Percentiles rank a stretch among this genome's conserved stretches.
Conservation (phyloP, 2,329 filamentous ascomycete genomes). For the Dactylellina haptotyla region DNA sequence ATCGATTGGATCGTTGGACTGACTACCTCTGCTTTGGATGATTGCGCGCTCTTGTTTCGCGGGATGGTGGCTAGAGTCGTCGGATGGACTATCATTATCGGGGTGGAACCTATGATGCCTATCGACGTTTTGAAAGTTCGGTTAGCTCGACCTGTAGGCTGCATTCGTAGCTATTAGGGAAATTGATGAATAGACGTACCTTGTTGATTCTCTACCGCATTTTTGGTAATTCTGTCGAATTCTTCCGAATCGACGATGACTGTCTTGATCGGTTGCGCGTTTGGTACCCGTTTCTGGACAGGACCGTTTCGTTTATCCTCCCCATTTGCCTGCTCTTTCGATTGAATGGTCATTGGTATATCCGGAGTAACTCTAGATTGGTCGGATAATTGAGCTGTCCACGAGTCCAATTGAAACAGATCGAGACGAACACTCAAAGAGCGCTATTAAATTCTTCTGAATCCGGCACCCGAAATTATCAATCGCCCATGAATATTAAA, state of each 20-base stretch:
- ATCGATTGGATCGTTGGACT: background rate
- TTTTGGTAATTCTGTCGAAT: conserved; percentile 38
- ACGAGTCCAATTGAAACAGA: background rate
- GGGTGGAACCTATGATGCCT: background rate
- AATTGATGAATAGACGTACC: conserved; percentile 12
- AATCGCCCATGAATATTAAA: too few species aligned
- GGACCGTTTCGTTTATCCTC: background rate
- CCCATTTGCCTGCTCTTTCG: background rate
- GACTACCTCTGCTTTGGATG: background rate
- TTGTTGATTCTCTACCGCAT: background rate
- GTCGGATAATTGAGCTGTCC: background rate
- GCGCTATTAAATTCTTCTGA: too few species aligned
- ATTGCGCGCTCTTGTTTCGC: conserved; percentile 5
- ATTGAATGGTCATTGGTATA: conserved; percentile 6
- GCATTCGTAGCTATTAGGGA: too few species aligned
- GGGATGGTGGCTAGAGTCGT: conserved; percentile 36
- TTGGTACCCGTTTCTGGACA: conserved; percentile 16
- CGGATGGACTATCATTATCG: background rate
- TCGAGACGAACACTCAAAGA: background rate
- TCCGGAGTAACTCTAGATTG: background rate
- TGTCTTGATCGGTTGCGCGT: conserved; percentile 21
- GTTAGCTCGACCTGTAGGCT: too few species aligned
- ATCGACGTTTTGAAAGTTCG: background rate
- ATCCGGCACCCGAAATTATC: too few species aligned
- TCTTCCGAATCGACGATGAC: conserved; percentile 34